phyloP scores from a whole-genome alignment of 345 rosid species.

The Nephelium lappaceum region DNA sequence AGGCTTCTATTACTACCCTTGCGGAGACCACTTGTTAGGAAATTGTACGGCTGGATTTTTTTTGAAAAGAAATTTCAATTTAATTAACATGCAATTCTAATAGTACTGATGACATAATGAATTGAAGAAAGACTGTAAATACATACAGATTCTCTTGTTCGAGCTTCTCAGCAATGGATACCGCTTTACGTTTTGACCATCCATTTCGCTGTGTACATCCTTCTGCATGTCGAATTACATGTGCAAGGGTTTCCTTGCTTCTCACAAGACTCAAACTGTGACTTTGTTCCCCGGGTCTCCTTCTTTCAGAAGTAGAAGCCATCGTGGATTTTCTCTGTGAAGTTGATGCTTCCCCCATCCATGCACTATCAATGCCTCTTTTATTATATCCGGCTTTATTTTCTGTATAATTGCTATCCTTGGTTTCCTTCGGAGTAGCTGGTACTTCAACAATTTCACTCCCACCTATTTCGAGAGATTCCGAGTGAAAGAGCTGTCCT shows the following conservation, averaged over 20 bases:
- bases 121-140: background rate
- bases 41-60: background rate
- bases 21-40: background rate
- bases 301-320: conserved; percentile 39
- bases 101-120: background rate
- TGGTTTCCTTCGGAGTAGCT: conserved; percentile 43
- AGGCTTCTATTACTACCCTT: background rate
- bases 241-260: conserved; percentile 88
- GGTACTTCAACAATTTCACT: conserved; percentile 77
- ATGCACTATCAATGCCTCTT: conserved; percentile 30
- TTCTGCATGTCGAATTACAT: conserved; percentile 87
- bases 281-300: conserved; percentile 49
- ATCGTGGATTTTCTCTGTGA: conserved; percentile 31
- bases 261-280: conserved; percentile 84
- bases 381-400: conserved; percentile 35
- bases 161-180: conserved; percentile 89
- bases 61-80: background rate
- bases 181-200: conserved; percentile 87
- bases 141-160: conserved; percentile 96
- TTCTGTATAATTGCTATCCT: conserved; percentile 30
- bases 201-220: conserved; percentile 64
- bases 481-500: conserved; percentile 22
- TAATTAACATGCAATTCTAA: background rate
- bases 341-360: conserved; percentile 28
- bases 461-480: conserved; percentile 42